Evolutionary conservation across 768 basidiomycete genomes (phyloP).

Genomic region (Tylopilus subfusipes): DNA sequence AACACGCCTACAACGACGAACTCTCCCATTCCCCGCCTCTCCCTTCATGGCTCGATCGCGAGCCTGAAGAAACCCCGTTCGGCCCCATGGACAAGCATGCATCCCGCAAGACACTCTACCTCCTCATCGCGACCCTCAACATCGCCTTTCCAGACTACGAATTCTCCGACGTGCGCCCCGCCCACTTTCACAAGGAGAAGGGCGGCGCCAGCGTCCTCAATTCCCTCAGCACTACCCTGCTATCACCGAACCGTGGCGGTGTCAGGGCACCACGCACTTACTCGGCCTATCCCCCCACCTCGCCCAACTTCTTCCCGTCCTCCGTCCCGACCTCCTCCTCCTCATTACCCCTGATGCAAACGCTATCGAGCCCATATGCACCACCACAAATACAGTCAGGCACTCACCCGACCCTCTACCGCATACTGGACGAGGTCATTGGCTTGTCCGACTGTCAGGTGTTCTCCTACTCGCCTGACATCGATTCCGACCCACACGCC

Average conservation of each 20-base stretch:
- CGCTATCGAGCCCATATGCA: slow-evolving; percentile 59
- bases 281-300: slow-evolving; percentile 79
- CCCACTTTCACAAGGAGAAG: slow-evolving; percentile 84
- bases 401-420: slow-evolving; percentile 86
- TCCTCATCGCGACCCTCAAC: slow-evolving; percentile 95
- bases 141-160: slow-evolving; percentile 97
- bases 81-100: slow-evolving; percentile 84
- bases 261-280: slow-evolving; percentile 73
- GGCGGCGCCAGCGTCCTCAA: slow-evolving; percentile 75
- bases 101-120: slow-evolving; percentile 89
- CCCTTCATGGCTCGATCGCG: slow-evolving; percentile 70
- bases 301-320: slow-evolving; percentile 72
- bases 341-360: slow-evolving; percentile 62
- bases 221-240: slow-evolving; percentile 77
- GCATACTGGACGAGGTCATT: slow-evolving; percentile 85
- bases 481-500: slow-evolving; percentile 92
- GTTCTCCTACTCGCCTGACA: slow-evolving; percentile 90
- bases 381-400: slow-evolving; percentile 74
- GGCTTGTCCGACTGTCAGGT: slow-evolving; percentile 91
- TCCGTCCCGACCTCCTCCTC: slow-evolving; percentile 64
- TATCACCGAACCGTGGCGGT: slow-evolving; percentile 67
- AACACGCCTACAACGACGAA: slow-evolving; percentile 76
- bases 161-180: slow-evolving; percentile 88
- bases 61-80: slow-evolving; percentile 81
- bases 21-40: slow-evolving; percentile 81